A percentile compares a stretch with the other conserved stretches of the same genome.
Evolutionary conservation across 2,329 filamentous ascomycete species (phyloP).

Genomic region (Cladosporium phlei): DNA sequence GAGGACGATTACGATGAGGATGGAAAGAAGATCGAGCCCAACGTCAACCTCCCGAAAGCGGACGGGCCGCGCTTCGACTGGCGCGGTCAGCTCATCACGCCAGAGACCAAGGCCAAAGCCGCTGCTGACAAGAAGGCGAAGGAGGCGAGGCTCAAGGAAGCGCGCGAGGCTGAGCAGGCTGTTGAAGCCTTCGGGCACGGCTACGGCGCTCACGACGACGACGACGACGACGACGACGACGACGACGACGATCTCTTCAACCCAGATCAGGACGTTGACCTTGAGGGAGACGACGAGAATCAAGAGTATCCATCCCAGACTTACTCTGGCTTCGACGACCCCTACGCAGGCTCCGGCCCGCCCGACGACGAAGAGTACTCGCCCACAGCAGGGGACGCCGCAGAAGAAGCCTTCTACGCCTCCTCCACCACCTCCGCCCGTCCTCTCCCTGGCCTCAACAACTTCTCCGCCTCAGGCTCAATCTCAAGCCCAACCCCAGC

Average conservation of each 20-base stretch:
- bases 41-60: too few relatives aligned
- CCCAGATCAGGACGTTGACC: too few relatives aligned
- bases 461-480: neutral
- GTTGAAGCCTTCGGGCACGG: too few relatives aligned
- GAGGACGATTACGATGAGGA: neutral
- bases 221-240: neutral
- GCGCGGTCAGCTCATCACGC: neutral
- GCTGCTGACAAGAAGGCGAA: neutral
- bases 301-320: too few relatives aligned
- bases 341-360: neutral
- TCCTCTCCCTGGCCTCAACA: too few relatives aligned
- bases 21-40: neutral
- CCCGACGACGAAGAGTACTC: neutral
- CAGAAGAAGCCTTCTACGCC: neutral
- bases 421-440: too few relatives aligned
- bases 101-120: neutral
- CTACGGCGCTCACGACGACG: neutral
- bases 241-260: neutral
- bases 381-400: neutral
- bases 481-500: neutral
- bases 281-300: too few relatives aligned
- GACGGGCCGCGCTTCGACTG: neutral
- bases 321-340: too few relatives aligned
- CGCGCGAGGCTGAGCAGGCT: neutral
- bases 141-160: neutral